Conservation (phyloP, 306 rosid species). For the Leucaena leucocephala region DNA sequence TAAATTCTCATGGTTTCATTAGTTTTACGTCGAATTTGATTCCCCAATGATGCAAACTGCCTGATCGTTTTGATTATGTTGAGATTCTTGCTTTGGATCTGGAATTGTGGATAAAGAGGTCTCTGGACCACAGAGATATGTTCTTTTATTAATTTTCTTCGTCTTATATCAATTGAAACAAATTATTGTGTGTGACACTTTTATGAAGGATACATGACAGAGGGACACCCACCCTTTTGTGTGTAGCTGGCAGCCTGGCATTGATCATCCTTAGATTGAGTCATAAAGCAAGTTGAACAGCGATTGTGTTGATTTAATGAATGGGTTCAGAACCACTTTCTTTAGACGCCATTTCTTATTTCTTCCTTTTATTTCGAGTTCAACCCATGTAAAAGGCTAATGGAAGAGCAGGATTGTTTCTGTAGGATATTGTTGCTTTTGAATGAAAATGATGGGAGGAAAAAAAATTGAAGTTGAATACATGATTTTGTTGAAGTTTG, state of each 20-base stretch:
- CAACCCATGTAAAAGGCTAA: slow-evolving; percentile 8
- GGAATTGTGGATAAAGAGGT: slow-evolving; percentile 8
- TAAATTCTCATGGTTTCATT: slow-evolving; percentile 14
- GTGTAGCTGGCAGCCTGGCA: not conserved
- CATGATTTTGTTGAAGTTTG: slow-evolving; percentile 21
- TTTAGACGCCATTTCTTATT: not conserved
- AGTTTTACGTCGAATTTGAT: slow-evolving; percentile 29
- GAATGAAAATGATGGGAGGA: not conserved
- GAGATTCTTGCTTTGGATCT: slow-evolving; percentile 32
- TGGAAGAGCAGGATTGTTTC: slow-evolving; percentile 11
- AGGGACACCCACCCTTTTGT: slow-evolving; percentile 4
- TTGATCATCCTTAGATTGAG: slow-evolving; percentile 7
- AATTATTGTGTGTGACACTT: slow-evolving; percentile 22
- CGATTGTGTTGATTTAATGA: slow-evolving; percentile 23
- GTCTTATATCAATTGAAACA: not conserved
- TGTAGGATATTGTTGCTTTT: not conserved
- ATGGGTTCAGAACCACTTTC: slow-evolving; percentile 17
- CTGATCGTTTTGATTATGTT: not conserved
- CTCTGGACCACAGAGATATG: not conserved
- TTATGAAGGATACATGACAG: slow-evolving; percentile 12
- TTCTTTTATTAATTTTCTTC: not conserved
- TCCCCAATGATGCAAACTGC: slow-evolving; percentile 14
- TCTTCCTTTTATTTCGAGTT: slow-evolving; percentile 20
- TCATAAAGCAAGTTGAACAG: slow-evolving; percentile 4
- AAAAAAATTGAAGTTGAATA: not conserved